Evolutionary conservation across 202 grass and related monocot species (phyloP).

Genomic region (Cymbopogon flexuosus): DNA sequence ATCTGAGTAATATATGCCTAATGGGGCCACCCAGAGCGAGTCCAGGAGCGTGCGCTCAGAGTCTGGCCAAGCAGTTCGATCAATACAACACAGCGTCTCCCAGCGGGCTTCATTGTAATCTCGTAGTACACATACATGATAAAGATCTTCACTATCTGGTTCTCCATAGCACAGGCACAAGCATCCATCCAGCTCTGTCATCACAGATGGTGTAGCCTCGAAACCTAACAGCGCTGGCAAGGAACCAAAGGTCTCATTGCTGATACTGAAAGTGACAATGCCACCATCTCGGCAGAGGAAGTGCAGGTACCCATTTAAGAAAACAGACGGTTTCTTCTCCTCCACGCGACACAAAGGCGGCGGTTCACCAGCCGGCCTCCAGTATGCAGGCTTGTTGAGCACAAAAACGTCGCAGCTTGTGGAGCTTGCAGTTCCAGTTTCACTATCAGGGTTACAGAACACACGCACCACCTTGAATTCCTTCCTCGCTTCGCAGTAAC

Average conservation of each 20-base stretch:
- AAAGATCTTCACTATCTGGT: not conserved
- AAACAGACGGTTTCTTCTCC: not conserved
- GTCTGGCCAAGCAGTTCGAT: not conserved
- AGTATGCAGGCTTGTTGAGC: not conserved
- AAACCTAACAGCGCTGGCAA: not conserved
- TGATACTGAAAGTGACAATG: constrained; percentile 13
- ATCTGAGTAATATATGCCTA: not conserved
- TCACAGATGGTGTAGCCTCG: not conserved
- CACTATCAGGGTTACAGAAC: not conserved
- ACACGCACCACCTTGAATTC: constrained; percentile 9
- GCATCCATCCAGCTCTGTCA: constrained; percentile 27
- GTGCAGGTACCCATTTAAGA: not conserved
- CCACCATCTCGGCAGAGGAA: not conserved
- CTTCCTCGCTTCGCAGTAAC: not conserved
- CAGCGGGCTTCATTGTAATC: not conserved
- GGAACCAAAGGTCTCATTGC: constrained; percentile 3
- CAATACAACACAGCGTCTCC: constrained; percentile 9
- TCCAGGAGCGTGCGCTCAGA: not conserved
- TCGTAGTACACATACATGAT: not conserved
- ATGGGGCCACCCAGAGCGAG: not conserved
- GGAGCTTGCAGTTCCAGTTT: not conserved
- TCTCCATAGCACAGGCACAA: not conserved
- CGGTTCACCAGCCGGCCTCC: not conserved
- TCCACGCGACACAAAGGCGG: not conserved
- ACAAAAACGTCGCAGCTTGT: constrained; percentile 26